These are phyloP conservation scores for Escallonia herrerae DNA, from an alignment of 129 eudicot genomes.

Conservation along the genomic window DNA sequence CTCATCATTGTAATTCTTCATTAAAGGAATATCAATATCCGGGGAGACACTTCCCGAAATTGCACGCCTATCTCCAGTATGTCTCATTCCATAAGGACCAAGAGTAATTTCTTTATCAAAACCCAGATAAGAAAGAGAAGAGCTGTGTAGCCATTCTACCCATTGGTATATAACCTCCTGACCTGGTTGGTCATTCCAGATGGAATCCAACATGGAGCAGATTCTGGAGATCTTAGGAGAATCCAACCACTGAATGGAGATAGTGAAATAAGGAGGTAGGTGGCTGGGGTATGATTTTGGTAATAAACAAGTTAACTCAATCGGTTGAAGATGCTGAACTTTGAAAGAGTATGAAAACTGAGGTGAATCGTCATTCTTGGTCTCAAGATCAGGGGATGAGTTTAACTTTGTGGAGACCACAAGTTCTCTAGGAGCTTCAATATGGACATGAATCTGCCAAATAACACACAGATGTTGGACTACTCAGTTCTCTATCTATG, in stretches of 20 bases:
- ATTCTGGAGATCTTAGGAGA: constrained; percentile 49
- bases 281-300: constrained; percentile 88
- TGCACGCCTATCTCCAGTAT: constrained; percentile 58
- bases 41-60: constrained; percentile 68
- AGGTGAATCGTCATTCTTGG: constrained; percentile 14
- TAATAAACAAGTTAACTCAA: constrained; percentile 72
- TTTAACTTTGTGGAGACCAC: constrained; percentile 51
- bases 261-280: constrained; percentile 63
- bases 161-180: constrained; percentile 86
- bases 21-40: constrained; percentile 58
- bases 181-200: constrained; percentile 72
- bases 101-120: constrained; percentile 53
- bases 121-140: constrained; percentile 60
- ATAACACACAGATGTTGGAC: constrained; percentile 1
- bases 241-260: constrained; percentile 73
- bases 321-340: constrained; percentile 70
- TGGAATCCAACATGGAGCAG: constrained; percentile 70
- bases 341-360: constrained; percentile 65
- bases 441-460: constrained; percentile 59
- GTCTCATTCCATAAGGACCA: constrained; percentile 57
- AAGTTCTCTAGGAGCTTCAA: constrained; percentile 48
- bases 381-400: constrained; percentile 20
- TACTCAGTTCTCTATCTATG: constrained; percentile 1
- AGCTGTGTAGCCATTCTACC: constrained; percentile 78
- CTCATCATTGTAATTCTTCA: constrained; percentile 79